Evolutionary conservation across 2,329 filamentous ascomycete species (phyloP).

Genomic region (Magnaporthiopsis rhizophila): DNA sequence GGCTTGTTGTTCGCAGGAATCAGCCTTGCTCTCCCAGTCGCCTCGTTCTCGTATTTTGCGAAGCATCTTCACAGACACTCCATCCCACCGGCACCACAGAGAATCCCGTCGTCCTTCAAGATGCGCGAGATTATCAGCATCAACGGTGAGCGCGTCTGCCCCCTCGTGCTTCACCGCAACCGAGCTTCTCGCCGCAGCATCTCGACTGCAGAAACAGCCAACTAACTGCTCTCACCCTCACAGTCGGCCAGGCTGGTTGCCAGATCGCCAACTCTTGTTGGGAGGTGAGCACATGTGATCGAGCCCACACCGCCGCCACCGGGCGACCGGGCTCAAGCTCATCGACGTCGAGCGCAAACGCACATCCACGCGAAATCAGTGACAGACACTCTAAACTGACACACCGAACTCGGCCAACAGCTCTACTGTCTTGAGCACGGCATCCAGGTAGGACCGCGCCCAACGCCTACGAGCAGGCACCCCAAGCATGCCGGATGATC

Average conservation of each 20-base stretch:
- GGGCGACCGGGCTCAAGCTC: too few relatives aligned
- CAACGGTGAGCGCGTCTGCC: conserved; percentile 65
- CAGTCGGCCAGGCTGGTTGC: conserved; percentile 99
- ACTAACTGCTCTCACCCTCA: conserved; percentile 44
- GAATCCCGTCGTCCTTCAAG: conserved; percentile 1
- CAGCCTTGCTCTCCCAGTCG: not conserved
- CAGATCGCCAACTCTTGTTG: conserved; percentile 99
- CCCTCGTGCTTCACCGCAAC: conserved; percentile 36
- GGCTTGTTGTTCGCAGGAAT: not conserved
- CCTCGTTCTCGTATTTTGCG: not conserved
- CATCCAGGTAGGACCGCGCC: conserved; percentile 67
- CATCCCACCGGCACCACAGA: too few relatives aligned
- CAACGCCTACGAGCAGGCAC: too few relatives aligned
- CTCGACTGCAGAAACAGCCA: conserved; percentile 16
- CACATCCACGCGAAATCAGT: too few relatives aligned
- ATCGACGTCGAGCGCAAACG: too few relatives aligned
- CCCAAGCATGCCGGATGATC: not conserved
- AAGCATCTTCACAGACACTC: not conserved
- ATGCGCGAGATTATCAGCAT: conserved; percentile 99
- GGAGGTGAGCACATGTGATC: conserved; percentile 66
- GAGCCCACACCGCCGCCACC: too few relatives aligned
- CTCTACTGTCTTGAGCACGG: conserved; percentile 99
- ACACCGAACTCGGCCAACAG: conserved; percentile 39
- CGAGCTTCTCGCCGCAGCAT: conserved; percentile 17
- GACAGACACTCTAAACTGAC: not conserved